Percentiles rank a stretch among this genome's conserved stretches.
phyloP scores from a whole-genome alignment of 768 basidiomycete genomes.

The Basidioascus undulatus region DNA sequence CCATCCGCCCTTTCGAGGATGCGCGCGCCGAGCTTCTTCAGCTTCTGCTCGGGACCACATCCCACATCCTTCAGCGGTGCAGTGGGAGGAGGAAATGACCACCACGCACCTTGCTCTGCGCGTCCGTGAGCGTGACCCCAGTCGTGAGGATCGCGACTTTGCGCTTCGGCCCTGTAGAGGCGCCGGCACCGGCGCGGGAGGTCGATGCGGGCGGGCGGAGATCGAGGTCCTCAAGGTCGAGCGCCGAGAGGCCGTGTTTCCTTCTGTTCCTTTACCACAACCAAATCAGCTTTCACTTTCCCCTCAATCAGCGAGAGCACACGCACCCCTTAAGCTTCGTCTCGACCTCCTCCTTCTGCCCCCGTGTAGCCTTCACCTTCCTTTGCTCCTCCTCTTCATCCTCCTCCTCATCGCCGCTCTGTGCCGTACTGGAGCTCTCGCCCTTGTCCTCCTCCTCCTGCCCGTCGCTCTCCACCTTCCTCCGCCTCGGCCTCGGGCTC shows the following conservation, averaged over 20 bases:
- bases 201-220: too few relatives aligned
- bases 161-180: too few relatives aligned
- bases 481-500: background rate
- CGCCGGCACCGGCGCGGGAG: too few relatives aligned
- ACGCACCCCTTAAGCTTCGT: slow-evolving; percentile 3
- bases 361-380: background rate
- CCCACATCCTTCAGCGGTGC: slow-evolving; percentile 7
- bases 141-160: slow-evolving; percentile 47
- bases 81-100: background rate
- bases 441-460: background rate
- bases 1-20: slow-evolving; percentile 44
- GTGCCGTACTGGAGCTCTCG: background rate
- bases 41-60: slow-evolving; percentile 23
- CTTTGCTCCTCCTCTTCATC: background rate
- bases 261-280: too few relatives aligned
- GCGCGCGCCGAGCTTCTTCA: slow-evolving; percentile 43
- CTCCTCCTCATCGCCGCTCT: too few relatives aligned
- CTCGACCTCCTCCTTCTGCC: slow-evolving; percentile 2
- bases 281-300: too few relatives aligned
- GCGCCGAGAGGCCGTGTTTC: too few relatives aligned
- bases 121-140: slow-evolving; percentile 32
- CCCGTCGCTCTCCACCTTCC: background rate
- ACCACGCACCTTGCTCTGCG: slow-evolving; percentile 29
- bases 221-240: too few relatives aligned
- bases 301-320: too few relatives aligned